Conservation (phyloP, 192 early-diverging fungal species). For the Entrophospora sp. region DNA sequence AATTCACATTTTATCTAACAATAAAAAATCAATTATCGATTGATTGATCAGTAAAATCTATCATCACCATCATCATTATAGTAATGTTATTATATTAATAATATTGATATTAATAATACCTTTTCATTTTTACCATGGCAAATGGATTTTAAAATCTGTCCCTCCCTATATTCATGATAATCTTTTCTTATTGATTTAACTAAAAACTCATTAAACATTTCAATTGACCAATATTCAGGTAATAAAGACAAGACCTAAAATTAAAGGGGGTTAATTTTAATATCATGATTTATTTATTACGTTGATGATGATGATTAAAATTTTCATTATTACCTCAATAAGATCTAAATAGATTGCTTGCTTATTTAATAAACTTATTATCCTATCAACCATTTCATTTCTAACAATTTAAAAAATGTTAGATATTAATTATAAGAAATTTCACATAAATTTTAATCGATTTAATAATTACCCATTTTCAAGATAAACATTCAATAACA, state of each 20-base stretch:
- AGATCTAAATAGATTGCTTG: slow-evolving; percentile 45
- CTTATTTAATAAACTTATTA: slow-evolving; percentile 38
- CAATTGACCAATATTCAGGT: slow-evolving; percentile 43
- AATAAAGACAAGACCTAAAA: slow-evolving; percentile 39
- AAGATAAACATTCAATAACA: slow-evolving; percentile 42
- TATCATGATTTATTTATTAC: not conserved
- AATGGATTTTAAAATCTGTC: slow-evolving; percentile 38
- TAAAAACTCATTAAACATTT: slow-evolving; percentile 39
- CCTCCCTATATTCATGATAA: slow-evolving; percentile 36
- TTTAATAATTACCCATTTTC: slow-evolving; percentile 27
- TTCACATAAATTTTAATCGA: not conserved
- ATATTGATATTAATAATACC: slow-evolving; percentile 12
- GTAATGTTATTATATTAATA: not conserved
- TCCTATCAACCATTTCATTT: slow-evolving; percentile 22
- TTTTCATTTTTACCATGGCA: slow-evolving; percentile 41
- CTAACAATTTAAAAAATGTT: slow-evolving; percentile 10
- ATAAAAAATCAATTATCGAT: not conserved
- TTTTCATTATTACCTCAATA: slow-evolving; percentile 33
- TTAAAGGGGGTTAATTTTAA: not conserved
- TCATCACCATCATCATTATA: not conserved
- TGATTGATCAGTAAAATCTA: not conserved
- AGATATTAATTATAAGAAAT: not conserved
- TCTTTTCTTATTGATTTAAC: slow-evolving; percentile 35
- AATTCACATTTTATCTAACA: slow-evolving; percentile 33
- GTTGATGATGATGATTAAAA: not conserved